Base-by-base conservation (phyloP, 2,329 filamentous ascomycete genomes). In the Tolypocladium ophioglossoides region DNA sequence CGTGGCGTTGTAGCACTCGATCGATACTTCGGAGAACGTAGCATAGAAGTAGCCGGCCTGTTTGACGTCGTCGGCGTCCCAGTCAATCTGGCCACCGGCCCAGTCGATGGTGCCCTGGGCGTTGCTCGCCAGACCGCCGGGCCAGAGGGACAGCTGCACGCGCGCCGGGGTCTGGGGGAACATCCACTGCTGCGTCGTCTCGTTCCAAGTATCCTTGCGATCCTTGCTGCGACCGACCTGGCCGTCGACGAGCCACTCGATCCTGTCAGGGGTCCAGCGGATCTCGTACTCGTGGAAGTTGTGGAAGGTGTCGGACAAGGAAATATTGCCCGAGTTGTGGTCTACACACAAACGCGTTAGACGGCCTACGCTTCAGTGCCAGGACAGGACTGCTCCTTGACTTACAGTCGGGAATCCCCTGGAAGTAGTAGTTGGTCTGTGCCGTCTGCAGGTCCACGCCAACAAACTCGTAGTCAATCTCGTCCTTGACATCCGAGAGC, bases 381-480 rank as follows among this genome's bases (percentile, higher is more conserved):
- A 12, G 34, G 8, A 2, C 5, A 4, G 22, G 8, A 32, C n/a
- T 41, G 20, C 14, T 41, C 22, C 16, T 18, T 20, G 44, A 48
- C 89, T 77, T 77, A 95, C 90, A 97, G 70, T 92, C 79, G 40
- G 89, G 86, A 59, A 96, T 86, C 66, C 94, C 94, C 74, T 96
- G 91, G 74, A 87, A 96, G 74, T 96, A 99, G 77, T 85, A 99
- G 76, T 99, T 99, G 68, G 91, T 94, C 76, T 99, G 91, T 20
- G 87, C 89, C 58, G 79, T 81, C 49, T 76, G 66, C 58, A 95
- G 76, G 65, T 96, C 89, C 47, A 80, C 80, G 60, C 94, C 94
- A 53, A 99, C 81, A 69, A 87, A 97, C 70, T 99, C 94, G 68
- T 90, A 97, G 74, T 99, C 94, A 64, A 99, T 96, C 72, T 99